Percentiles rank a stretch among this genome's conserved stretches.
phyloP scores from a whole-genome alignment of 2,329 filamentous ascomycete genomes.

The Colletotrichum sp. region DNA sequence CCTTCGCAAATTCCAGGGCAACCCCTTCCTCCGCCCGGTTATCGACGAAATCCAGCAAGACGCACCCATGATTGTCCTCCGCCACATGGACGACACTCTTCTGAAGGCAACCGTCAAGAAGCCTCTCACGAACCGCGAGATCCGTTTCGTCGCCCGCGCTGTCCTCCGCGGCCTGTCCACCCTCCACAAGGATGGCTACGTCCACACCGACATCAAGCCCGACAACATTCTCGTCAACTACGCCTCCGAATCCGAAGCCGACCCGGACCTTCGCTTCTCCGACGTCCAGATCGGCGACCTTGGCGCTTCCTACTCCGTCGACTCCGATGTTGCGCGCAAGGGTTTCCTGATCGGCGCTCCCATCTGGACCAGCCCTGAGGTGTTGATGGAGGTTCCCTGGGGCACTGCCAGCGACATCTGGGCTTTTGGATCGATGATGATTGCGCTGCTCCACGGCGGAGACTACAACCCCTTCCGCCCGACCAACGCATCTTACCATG shows the following conservation, averaged over 20 bases:
- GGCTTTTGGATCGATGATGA: conserved; percentile 76
- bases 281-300: conserved; percentile 19
- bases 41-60: conserved; percentile 21
- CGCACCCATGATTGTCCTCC: conserved; percentile 19
- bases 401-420: conserved; percentile 81
- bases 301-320: conserved; percentile 11
- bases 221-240: conserved; percentile 20
- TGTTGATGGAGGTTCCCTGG: conserved; percentile 19
- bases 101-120: conserved; percentile 19
- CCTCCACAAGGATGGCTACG: conserved; percentile 16
- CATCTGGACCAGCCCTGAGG: conserved; percentile 17
- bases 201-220: conserved; percentile 19
- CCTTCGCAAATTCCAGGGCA: conserved; percentile 17
- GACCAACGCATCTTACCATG: conserved; percentile 11
- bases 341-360: conserved; percentile 17
- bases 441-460: conserved; percentile 13
- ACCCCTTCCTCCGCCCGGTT: conserved; percentile 18
- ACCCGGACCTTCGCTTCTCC: conserved; percentile 15
- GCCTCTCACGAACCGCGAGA: conserved; percentile 19
- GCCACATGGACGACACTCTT: conserved; percentile 18
- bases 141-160: conserved; percentile 16
- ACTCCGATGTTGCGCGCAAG: conserved; percentile 15
- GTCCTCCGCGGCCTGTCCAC: conserved; percentile 15
- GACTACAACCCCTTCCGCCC: conserved; percentile 21
- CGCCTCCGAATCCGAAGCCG: conserved; percentile 5